phyloP scores from a whole-genome alignment of 192 early-diverging fungal genomes.

The Coemansia aciculifera region DNA sequence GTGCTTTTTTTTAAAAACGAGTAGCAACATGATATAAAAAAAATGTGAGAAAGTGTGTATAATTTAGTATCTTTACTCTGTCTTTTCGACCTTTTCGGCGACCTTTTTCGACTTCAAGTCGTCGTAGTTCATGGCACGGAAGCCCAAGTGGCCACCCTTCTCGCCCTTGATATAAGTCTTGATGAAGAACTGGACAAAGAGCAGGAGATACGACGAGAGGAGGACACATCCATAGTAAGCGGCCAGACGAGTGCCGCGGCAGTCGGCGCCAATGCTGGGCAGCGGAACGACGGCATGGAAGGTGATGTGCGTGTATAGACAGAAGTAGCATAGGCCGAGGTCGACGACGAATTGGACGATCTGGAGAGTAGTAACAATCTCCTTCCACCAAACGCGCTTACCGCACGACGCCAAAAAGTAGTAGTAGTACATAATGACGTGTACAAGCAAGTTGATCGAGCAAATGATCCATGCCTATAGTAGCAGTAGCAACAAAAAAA shows the following conservation, averaged over 20 bases:
- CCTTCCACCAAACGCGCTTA: slow-evolving; percentile 90
- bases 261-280: slow-evolving; percentile 68
- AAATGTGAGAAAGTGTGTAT: background rate
- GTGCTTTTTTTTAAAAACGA: slow-evolving; percentile 3
- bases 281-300: slow-evolving; percentile 62
- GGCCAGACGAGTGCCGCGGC: slow-evolving; percentile 73
- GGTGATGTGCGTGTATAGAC: slow-evolving; percentile 79
- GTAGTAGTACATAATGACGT: slow-evolving; percentile 94
- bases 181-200: slow-evolving; percentile 90
- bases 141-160: slow-evolving; percentile 48
- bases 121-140: slow-evolving; percentile 56
- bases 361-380: slow-evolving; percentile 89
- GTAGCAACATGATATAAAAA: slow-evolving; percentile 10
- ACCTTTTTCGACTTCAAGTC: slow-evolving; percentile 29
- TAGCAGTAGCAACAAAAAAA: background rate
- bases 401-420: slow-evolving; percentile 81
- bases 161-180: slow-evolving; percentile 71
- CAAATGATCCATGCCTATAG: slow-evolving; percentile 55
- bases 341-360: slow-evolving; percentile 92
- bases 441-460: slow-evolving; percentile 82
- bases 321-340: slow-evolving; percentile 80
- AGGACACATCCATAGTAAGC: slow-evolving; percentile 79
- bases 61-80: slow-evolving; percentile 14
- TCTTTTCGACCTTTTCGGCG: slow-evolving; percentile 30
- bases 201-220: slow-evolving; percentile 76